Conservation (phyloP, 1,139 yeast genomes). For the Diutina rugosa region DNA sequence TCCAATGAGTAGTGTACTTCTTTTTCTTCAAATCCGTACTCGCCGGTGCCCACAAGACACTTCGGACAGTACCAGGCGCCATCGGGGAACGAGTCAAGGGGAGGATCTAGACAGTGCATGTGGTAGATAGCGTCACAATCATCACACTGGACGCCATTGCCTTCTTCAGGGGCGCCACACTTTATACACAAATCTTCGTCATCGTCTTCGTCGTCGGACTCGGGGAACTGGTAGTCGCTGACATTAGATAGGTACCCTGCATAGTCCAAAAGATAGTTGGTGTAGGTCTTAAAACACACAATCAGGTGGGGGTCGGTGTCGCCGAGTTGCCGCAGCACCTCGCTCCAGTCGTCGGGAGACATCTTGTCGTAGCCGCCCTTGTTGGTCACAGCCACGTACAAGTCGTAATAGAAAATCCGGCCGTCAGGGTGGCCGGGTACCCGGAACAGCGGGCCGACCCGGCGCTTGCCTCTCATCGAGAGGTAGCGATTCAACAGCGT, state of each 20-base stretch:
- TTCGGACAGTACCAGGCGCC: constrained; percentile 71
- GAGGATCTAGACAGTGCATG: constrained; percentile 45
- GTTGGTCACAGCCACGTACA: constrained; percentile 30
- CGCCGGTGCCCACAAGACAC: constrained; percentile 79
- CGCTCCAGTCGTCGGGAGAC: constrained; percentile 18
- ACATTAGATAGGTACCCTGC: constrained; percentile 26
- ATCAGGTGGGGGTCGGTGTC: constrained; percentile 9
- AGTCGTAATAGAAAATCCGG: constrained; percentile 37
- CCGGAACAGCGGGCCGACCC: constrained; percentile 10
- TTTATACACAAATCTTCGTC: constrained; percentile 32
- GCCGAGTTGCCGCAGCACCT: constrained; percentile 15
- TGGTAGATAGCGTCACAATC: constrained; percentile 66
- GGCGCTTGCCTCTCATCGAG: constrained; percentile 27
- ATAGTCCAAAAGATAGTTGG: constrained; percentile 23
- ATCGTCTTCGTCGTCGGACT: constrained; percentile 12
- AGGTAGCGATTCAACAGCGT: constrained; percentile 47
- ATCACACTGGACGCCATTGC: constrained; percentile 48
- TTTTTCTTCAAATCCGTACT: constrained; percentile 79
- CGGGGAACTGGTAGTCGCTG: constrained; percentile 11
- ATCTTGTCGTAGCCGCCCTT: constrained; percentile 13
- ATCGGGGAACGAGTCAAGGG: constrained; percentile 34
- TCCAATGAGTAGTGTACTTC: constrained; percentile 37
- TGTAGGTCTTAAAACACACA: constrained; percentile 20
- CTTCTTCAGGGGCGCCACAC: constrained; percentile 41
- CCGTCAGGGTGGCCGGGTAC: background rate